These are phyloP conservation scores for Aspergillus niger DNA, from an alignment of 2,329 filamentous ascomycete genomes.

Conservation along the genomic window DNA sequence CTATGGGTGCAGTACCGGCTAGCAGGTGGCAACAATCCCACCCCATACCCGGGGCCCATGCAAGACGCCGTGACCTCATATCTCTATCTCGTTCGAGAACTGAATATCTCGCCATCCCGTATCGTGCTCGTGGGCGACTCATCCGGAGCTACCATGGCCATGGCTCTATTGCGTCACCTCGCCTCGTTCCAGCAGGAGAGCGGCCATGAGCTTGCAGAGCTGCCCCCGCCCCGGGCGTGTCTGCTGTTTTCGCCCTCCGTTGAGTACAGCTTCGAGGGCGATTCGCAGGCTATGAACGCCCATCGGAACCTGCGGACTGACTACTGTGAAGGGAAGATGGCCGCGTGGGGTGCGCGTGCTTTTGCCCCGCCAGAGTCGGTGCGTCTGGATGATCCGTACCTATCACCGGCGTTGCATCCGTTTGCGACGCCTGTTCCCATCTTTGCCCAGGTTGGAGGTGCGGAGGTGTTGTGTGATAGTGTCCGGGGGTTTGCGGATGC, in stretches of 20 bases:
- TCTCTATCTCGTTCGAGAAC: slow-evolving; percentile 21
- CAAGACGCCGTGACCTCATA: slow-evolving; percentile 29
- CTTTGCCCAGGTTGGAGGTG: slow-evolving; percentile 19
- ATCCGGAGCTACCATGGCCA: slow-evolving; percentile 22
- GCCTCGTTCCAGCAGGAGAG: slow-evolving; percentile 2
- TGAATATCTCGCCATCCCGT: slow-evolving; percentile 22
- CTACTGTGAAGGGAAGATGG: slow-evolving; percentile 14
- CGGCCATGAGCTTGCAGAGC: neutral
- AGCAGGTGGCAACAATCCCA: neutral
- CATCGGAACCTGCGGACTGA: slow-evolving; percentile 19
- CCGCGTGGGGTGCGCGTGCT: slow-evolving; percentile 21
- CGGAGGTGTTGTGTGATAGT: slow-evolving; percentile 19
- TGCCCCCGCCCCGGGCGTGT: slow-evolving; percentile 4
- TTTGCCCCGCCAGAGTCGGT: slow-evolving; percentile 17
- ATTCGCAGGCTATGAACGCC: neutral
- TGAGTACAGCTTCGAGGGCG: slow-evolving; percentile 1
- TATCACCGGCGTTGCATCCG: slow-evolving; percentile 19
- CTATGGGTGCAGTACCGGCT: slow-evolving; percentile 6
- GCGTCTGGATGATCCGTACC: slow-evolving; percentile 18
- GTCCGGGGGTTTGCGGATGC: slow-evolving; percentile 1
- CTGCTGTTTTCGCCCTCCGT: slow-evolving; percentile 8
- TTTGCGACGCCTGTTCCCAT: slow-evolving; percentile 22
- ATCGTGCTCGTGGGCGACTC: slow-evolving; percentile 27
- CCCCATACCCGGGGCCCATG: slow-evolving; percentile 22
- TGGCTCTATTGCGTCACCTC: slow-evolving; percentile 26